These are phyloP conservation scores for Brassica napus DNA, from an alignment of 345 rosid genomes.

Conservation along the genomic window DNA sequence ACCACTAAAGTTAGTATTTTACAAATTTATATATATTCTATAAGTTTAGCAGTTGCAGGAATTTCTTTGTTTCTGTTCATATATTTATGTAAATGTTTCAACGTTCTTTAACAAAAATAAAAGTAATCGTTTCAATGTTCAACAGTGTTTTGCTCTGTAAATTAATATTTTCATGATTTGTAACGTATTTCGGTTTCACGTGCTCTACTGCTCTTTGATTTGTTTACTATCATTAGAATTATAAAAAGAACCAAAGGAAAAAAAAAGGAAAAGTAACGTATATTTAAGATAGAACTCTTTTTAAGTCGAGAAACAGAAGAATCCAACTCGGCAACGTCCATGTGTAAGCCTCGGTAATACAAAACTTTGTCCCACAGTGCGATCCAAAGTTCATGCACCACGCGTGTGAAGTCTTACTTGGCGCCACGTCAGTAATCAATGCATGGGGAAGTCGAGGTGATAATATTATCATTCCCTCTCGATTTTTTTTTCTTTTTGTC, in stretches of 20 bases:
- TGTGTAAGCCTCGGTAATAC: constrained; percentile 37
- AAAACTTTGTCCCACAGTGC: constrained; percentile 35
- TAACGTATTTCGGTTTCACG: constrained; percentile 9
- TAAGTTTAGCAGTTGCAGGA: neutral
- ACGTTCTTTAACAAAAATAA: neutral
- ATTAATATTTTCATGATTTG: neutral
- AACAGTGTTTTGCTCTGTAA: neutral
- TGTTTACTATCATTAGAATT: neutral
- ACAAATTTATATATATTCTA: neutral
- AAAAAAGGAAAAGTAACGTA: constrained; percentile 8
- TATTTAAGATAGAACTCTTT: constrained; percentile 18
- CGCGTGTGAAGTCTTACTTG: constrained; percentile 32
- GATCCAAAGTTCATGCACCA: constrained; percentile 32
- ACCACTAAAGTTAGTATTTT: neutral
- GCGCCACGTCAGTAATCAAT: constrained; percentile 33
- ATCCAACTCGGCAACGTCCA: constrained; percentile 38
- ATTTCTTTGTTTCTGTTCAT: neutral
- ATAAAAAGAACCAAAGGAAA: neutral
- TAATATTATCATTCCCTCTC: neutral
- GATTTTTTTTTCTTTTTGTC: neutral
- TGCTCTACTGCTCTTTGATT: neutral
- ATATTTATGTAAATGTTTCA: neutral
- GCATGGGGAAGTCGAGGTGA: constrained; percentile 25
- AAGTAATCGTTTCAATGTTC: neutral
- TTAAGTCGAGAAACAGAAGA: constrained; percentile 26